Evolutionary conservation across 192 early-diverging fungal species (phyloP), one percentile per base, ranked within the genome.

Genomic region (Glomus cerebriforme): DNA sequence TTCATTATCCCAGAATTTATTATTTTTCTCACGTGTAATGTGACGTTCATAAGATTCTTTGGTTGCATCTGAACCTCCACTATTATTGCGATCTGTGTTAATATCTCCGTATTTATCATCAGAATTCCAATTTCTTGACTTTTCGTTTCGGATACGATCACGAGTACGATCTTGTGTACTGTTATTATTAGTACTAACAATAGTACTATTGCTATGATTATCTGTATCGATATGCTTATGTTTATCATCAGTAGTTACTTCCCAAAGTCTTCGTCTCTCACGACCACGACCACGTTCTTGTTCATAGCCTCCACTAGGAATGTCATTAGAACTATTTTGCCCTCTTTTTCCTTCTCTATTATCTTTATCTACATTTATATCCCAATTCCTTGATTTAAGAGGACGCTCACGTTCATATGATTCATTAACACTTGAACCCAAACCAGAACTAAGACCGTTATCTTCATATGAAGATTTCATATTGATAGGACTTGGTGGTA

Each of bases 221-320:
- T 37, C 34, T n/a, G 5, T 19, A 8, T 68, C 32, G 6, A n/a
- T n/a, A n/a, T 68, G 29, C 2, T 35, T 68, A 39, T 8, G 31
- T 37, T 68, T 68, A n/a, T 68, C 66, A 24, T 22, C 34, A 37
- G 32, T 35, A 35, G 19, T 54, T 19, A 39, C 34, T 2, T 68
- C 66, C 66, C 66, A 68, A 22, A n/a, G 35, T 68, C 22, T 68
- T n/a, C 66, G 66, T 68, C 66, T 37, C 66, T 68, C 66, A 37
- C 66, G 66, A 24, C 26, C 27, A 17, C 66, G 29, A 68, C 22
- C 29, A 68, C 66, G 34, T n/a, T 37, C 32, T 9, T 22, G 32
- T 35, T 31, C 22, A 68, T 32, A 68, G 4, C 31, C 32, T 39
- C 32, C 34, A n/a, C 35, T 37, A 37, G 34, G 1, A 37, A 0